Conservation (phyloP, 768 basidiomycete genomes). For the Lactarius sp. region DNA sequence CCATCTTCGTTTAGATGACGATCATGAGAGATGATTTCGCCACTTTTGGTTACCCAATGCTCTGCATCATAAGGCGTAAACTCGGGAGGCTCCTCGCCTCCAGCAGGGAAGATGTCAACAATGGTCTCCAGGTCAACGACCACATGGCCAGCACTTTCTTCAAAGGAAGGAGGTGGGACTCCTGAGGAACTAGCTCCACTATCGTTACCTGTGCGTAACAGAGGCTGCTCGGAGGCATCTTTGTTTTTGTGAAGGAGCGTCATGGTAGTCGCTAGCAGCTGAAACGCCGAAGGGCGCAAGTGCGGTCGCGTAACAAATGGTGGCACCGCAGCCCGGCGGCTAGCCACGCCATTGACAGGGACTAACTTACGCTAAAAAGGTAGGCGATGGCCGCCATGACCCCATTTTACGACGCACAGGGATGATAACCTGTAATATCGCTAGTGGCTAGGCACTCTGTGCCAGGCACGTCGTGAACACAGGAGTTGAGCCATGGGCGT, state of each 20-base stretch:
- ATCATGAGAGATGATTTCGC: conserved; percentile 65
- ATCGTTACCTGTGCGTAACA: neutral
- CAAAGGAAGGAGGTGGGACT: conserved; percentile 23
- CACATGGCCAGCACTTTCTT: conserved; percentile 25
- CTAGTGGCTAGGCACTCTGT: too few species aligned
- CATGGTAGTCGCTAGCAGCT: neutral
- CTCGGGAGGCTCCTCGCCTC: conserved; percentile 45
- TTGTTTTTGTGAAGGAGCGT: neutral
- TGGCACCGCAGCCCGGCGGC: too few species aligned
- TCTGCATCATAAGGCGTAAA: conserved; percentile 64
- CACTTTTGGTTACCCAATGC: conserved; percentile 44
- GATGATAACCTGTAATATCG: too few species aligned
- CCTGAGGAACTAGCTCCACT: conserved; percentile 15
- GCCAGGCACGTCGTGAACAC: too few species aligned
- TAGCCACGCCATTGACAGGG: too few species aligned
- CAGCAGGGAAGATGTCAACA: conserved; percentile 28
- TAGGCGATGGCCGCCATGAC: neutral
- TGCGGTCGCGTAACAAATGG: neutral
- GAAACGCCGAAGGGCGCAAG: neutral
- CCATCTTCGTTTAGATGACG: conserved; percentile 63
- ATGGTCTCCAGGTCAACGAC: conserved; percentile 29
- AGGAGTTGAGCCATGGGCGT: too few species aligned
- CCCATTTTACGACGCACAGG: neutral
- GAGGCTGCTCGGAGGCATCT: neutral
- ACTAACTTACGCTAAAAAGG: too few species aligned